Evolutionary conservation across 176 grass and related monocot species (phyloP).

Genomic region (Tillandsia fasciculata): DNA sequence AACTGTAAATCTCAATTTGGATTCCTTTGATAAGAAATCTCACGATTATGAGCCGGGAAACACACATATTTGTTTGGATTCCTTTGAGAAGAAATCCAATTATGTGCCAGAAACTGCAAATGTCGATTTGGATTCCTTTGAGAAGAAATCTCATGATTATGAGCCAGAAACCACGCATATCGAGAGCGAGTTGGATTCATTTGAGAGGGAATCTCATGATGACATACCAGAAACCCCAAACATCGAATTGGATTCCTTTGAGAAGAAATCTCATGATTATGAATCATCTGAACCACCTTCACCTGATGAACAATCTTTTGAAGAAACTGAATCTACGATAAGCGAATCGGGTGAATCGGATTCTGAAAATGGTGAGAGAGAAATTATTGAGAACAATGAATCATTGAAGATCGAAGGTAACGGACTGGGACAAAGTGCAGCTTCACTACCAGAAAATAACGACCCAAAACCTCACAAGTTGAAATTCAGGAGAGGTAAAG

Average conservation of each 20-base stretch:
- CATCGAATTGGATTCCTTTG: background rate
- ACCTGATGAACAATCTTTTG: conserved; percentile 35
- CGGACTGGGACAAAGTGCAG: conserved; percentile 27
- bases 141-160: background rate
- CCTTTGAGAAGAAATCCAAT: conserved; percentile 15
- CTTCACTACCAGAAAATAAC: conserved; percentile 30
- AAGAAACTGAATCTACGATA: conserved; percentile 45
- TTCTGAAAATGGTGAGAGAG: conserved; percentile 29
- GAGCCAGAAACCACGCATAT: background rate
- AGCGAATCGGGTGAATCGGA: conserved; percentile 41
- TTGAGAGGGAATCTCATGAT: conserved; percentile 8
- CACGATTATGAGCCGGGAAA: conserved; percentile 7
- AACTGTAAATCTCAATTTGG: too few species aligned
- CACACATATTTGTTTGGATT: background rate
- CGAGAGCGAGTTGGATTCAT: background rate
- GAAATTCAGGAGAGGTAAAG: conserved; percentile 74
- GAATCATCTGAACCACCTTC: conserved; percentile 16
- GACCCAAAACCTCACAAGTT: conserved; percentile 50
- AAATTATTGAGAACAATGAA: conserved; percentile 23
- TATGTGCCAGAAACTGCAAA: background rate
- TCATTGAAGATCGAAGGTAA: conserved; percentile 20
- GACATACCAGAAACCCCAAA: too few species aligned
- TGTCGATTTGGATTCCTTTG: conserved; percentile 12
- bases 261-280: conserved; percentile 26
- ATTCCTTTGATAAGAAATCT: conserved; percentile 14